Evolutionary conservation across 106 monocot genomes (phyloP).

Genomic region (Dioscorea dumetorum): DNA sequence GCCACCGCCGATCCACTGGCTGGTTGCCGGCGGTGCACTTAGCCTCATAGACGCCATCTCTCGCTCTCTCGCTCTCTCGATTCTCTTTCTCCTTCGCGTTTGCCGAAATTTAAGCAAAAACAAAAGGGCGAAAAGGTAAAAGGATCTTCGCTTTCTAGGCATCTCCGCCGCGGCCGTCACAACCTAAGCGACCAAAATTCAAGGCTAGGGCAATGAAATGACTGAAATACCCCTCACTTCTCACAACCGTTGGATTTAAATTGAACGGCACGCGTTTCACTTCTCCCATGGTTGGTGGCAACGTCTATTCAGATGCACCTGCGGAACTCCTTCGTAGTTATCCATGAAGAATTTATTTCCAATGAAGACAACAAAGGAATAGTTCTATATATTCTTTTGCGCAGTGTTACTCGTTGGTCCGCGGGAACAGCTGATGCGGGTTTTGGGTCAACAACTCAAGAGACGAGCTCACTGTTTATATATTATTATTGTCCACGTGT

Average conservation of each 20-base stretch:
- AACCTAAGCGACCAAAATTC: not conserved
- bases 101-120: not conserved
- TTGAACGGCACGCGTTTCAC: not conserved
- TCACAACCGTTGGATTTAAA: not conserved
- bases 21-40: slow-evolving; percentile 24
- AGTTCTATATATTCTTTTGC: too few species aligned
- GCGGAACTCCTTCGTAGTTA: not conserved
- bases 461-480: too few species aligned
- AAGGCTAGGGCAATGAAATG: not conserved
- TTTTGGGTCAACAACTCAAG: too few species aligned
- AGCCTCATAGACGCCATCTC: slow-evolving; percentile 43
- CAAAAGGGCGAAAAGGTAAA: not conserved
- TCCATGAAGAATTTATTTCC: too few species aligned
- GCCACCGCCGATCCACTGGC: slow-evolving; percentile 27
- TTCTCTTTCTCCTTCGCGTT: not conserved
- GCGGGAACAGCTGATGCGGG: too few species aligned
- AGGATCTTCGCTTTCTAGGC: not conserved
- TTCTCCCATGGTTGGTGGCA: too few species aligned
- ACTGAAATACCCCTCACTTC: not conserved
- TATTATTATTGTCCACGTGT: too few species aligned
- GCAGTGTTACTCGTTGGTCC: too few species aligned
- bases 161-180: not conserved
- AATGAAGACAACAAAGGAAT: too few species aligned
- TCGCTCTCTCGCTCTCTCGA: slow-evolving; percentile 1
- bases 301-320: not conserved